Base-by-base conservation (phyloP, 2,329 filamentous ascomycete genomes). In the Fusarium nurragi region DNA sequence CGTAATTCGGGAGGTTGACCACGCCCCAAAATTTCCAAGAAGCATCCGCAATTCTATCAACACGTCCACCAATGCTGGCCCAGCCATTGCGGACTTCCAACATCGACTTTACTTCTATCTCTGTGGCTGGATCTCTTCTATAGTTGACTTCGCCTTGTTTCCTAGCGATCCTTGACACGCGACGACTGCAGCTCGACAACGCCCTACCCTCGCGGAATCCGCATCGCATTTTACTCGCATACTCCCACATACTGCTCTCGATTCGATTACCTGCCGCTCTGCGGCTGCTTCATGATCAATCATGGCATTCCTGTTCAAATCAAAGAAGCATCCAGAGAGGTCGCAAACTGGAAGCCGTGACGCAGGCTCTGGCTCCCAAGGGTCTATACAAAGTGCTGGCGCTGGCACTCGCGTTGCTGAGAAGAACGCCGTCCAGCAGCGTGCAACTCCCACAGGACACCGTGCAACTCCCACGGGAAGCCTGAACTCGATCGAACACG, bases 281-380 rank as follows among this genome's bases (percentile, higher is more conserved):
- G 76, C 77, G 76, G 77, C 66, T 54, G 73, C 74, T 73, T 58
- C 47, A 71, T 76, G 74, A 78, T 71, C 73, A 77, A 83, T 77
- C 78, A 93, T 93, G 90, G 88, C 90, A 68, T 93, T 93, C 78
- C 84, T 93, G 63, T 93, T 93, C 82, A 92, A 92, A 77, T 91
- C 89, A 54, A 93, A 93, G 80, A 93, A 92, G 79, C 85, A 86
- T 74, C 88, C 90, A 77, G 87, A 89, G 71, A 86, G 88, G 74
- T 80, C 79, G 55, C 59, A 62, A 47, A 75, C 85, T 67, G 79
- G 81, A 50, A 84, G 81, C 74, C 84, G 85, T 74, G 85, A 88
- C 73, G 84, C 81, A 49, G 79, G 78, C 49, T 81, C 83, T 8
- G 70, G 70, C 26, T 72, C 70, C 16, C 81, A 82, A 72, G 81